Evolutionary conservation across 352 stramenopile genomes (phyloP).

Genomic region (Phytophthora idaei): DNA sequence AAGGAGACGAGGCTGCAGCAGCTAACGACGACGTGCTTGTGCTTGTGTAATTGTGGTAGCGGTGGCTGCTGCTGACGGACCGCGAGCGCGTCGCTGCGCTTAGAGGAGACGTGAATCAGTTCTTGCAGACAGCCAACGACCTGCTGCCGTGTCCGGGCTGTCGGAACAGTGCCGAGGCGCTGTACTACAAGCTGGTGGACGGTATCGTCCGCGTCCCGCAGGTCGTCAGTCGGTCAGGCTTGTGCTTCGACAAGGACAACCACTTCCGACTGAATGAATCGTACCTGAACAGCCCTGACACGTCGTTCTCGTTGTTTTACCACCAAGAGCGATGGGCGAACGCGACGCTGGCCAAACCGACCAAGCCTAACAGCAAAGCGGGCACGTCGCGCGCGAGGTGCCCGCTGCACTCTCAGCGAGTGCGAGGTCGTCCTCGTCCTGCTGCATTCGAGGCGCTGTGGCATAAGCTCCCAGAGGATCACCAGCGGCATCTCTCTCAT

Average conservation of each 20-base stretch:
- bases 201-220: conserved; percentile 46
- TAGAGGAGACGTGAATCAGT: conserved; percentile 65
- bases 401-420: conserved; percentile 77
- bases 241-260: conserved; percentile 64
- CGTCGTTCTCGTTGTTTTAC: conserved; percentile 74
- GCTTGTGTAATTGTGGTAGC: conserved; percentile 42
- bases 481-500: conserved; percentile 82
- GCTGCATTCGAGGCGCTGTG: conserved; percentile 81
- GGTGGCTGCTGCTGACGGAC: conserved; percentile 83
- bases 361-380: conserved; percentile 39
- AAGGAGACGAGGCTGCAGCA: not conserved
- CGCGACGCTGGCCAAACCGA: conserved; percentile 57
- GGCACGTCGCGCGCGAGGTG: conserved; percentile 60
- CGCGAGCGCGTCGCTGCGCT: conserved; percentile 72
- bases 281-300: conserved; percentile 70
- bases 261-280: conserved; percentile 72
- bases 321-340: conserved; percentile 78
- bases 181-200: conserved; percentile 74
- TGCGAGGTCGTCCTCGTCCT: conserved; percentile 70
- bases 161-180: conserved; percentile 75
- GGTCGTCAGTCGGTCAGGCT: conserved; percentile 54
- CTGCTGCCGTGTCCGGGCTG: conserved; percentile 79
- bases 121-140: conserved; percentile 74
- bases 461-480: conserved; percentile 77
- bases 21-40: conserved; percentile 24